These are phyloP conservation scores for Zoysia pacifica DNA, from an alignment of 176 grass and related monocot species.

Conservation along the genomic window DNA sequence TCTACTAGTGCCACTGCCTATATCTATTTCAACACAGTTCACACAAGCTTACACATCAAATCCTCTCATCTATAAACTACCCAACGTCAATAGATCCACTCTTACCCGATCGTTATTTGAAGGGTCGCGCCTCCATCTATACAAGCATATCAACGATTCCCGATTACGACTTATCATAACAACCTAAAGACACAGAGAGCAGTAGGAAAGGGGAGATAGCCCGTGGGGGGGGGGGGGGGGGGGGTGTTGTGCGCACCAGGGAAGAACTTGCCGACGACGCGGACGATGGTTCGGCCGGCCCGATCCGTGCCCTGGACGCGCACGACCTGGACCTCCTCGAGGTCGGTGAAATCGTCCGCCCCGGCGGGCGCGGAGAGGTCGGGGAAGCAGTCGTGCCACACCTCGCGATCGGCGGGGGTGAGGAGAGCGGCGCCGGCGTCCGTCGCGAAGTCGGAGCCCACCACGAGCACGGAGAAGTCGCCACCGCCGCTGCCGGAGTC, in stretches of 20 bases:
- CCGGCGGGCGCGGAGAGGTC: slow-evolving; percentile 22
- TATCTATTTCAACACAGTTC: neutral
- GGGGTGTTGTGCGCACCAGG: slow-evolving; percentile 46
- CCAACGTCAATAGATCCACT: neutral
- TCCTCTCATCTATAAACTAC: neutral
- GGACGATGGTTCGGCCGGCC: slow-evolving; percentile 58
- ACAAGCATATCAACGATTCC: neutral
- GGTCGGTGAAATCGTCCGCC: slow-evolving; percentile 60
- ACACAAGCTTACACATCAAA: neutral
- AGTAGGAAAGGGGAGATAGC: too few relatives aligned
- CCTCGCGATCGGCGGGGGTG: slow-evolving; percentile 41
- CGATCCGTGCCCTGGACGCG: slow-evolving; percentile 66
- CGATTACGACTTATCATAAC: neutral
- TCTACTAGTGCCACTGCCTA: slow-evolving; percentile 6
- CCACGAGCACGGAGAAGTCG: slow-evolving; percentile 56
- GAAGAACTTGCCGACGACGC: slow-evolving; percentile 87
- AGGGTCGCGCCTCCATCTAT: neutral
- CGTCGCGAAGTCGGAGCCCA: slow-evolving; percentile 72
- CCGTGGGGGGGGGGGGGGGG: too few relatives aligned
- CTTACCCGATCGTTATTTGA: neutral
- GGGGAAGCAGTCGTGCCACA: slow-evolving; percentile 82
- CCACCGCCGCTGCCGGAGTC: slow-evolving; percentile 21
- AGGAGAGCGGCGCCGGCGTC: slow-evolving; percentile 65
- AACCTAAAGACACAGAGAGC: neutral
- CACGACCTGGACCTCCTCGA: slow-evolving; percentile 83